Conservation (phyloP, 2,329 filamentous ascomycete genomes). For the Trichoderma sp. region DNA sequence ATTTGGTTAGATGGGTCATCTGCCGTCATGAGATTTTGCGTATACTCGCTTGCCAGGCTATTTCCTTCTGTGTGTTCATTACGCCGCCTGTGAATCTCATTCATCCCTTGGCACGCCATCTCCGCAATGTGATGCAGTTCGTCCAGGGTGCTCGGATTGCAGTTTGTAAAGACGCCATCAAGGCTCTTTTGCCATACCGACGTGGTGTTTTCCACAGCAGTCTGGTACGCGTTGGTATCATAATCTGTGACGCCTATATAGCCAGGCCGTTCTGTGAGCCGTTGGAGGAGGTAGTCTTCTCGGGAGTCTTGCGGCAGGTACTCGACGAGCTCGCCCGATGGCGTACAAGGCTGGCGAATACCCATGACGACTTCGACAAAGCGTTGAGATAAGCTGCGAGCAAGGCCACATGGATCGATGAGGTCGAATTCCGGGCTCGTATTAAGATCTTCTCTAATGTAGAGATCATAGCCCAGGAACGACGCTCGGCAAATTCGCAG, state of each 20-base stretch:
- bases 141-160: conserved; percentile 46
- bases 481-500: conserved; percentile 48
- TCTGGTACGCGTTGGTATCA: conserved; percentile 42
- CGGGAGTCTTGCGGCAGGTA: conserved; percentile 37
- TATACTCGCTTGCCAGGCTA: conserved; percentile 37
- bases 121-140: conserved; percentile 49
- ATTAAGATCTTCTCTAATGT: conserved; percentile 38
- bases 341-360: conserved; percentile 41
- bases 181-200: conserved; percentile 47
- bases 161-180: conserved; percentile 48
- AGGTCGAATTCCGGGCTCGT: conserved; percentile 43
- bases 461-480: conserved; percentile 48
- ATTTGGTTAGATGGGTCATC: conserved; percentile 23
- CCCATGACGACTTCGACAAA: conserved; percentile 50
- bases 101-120: conserved; percentile 47
- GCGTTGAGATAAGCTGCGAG: conserved; percentile 46
- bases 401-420: conserved; percentile 45
- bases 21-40: conserved; percentile 34
- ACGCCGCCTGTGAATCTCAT: conserved; percentile 43
- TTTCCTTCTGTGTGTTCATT: conserved; percentile 36
- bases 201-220: conserved; percentile 43
- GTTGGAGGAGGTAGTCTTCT: conserved; percentile 32
- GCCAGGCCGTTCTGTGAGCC: conserved; percentile 34
- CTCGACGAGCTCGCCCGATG: conserved; percentile 38
- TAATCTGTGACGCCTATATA: conserved; percentile 38